A percentile compares a stretch with the other conserved stretches of the same genome.
phyloP scores from a whole-genome alignment of 345 rosid species.

The Pugionium dolabratum region DNA sequence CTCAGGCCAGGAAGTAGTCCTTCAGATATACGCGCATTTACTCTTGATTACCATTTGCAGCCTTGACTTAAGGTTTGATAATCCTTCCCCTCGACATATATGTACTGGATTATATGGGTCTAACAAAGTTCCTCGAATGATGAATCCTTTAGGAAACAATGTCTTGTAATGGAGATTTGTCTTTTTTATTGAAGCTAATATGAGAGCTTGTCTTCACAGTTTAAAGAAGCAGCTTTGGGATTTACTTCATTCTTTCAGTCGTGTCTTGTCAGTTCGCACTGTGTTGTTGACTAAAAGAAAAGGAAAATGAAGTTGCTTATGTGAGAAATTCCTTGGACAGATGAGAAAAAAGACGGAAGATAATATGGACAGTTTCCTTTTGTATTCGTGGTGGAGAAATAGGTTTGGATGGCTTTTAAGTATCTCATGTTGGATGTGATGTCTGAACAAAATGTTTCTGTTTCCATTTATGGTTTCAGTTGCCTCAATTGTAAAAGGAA shows the following conservation, averaged over 20 bases:
- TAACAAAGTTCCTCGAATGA: neutral
- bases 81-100: constrained; percentile 6
- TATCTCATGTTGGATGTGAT: constrained; percentile 20
- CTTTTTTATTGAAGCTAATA: constrained; percentile 7
- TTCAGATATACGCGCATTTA: constrained; percentile 74
- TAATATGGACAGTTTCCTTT: neutral
- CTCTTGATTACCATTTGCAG: constrained; percentile 78
- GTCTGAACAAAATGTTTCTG: constrained; percentile 23
- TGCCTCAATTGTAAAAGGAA: constrained; percentile 23
- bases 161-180: neutral
- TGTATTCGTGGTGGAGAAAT: no score
- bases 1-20: constrained; percentile 91
- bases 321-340: constrained; percentile 17
- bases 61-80: constrained; percentile 44
- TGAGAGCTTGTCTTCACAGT: neutral
- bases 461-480: constrained; percentile 25
- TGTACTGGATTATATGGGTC: neutral
- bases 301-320: constrained; percentile 18
- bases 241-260: constrained; percentile 1
- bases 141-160: neutral
- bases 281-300: constrained; percentile 4
- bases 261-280: neutral
- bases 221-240: constrained; percentile 23
- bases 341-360: constrained; percentile 19
- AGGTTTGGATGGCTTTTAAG: neutral